Evolutionary conservation across 495 filamentous ascomycete species (phyloP), one percentile per base, ranked within the genome.

Genomic region (Penicillium bialowiezense): DNA sequence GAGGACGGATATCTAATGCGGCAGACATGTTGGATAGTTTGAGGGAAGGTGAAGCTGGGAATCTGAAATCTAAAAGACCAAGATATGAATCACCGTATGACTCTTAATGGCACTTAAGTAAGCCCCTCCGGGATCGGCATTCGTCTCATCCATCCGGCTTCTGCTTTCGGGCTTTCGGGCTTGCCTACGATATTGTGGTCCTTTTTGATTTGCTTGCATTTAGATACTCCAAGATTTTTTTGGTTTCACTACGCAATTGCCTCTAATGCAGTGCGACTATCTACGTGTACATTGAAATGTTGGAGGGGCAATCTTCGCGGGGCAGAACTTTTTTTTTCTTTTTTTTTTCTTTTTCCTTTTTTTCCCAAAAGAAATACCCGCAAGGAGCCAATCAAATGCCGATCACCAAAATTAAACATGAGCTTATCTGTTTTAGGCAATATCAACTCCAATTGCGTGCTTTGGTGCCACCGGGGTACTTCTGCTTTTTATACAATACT

Each of bases 1-100:
- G 58, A 47, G 60, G 42, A 46, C 65, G 64, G 40, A 74, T 72
- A 51, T 70, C 62, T 57, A 48, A 60, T 32, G 61, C 61, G 26
- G 48, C 39, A 10, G 61, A 31, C 61, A 64, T 64, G 18, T 23
- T 33, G 50, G 19, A 32, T 28, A 8, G 42, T 31, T 20, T n/a
- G 32, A 17, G 29, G 34, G 19, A 17, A 18, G 19, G 29, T 38
- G 14, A 33, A 37, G 8, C 18, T 21, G 17, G 13, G 24, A 36
- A 2, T 28, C 23, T 26, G 8, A 26, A 8, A 8, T 26, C 23
- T 10, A 34, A 29, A 19, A 33, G 33, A 43, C n/a, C n/a, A n/a
- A 29, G 45, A 24, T 39, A 34, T 47, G 55, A 47, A 50, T 43
- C 48, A 48, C 31, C 37, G 26, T 19, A 48, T 48, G 45, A 48